Percentiles rank a stretch among this genome's conserved stretches.
These are phyloP conservation scores for Fusarium sp. DNA, from an alignment of 2,329 filamentous ascomycete species.

Conservation along the genomic window DNA sequence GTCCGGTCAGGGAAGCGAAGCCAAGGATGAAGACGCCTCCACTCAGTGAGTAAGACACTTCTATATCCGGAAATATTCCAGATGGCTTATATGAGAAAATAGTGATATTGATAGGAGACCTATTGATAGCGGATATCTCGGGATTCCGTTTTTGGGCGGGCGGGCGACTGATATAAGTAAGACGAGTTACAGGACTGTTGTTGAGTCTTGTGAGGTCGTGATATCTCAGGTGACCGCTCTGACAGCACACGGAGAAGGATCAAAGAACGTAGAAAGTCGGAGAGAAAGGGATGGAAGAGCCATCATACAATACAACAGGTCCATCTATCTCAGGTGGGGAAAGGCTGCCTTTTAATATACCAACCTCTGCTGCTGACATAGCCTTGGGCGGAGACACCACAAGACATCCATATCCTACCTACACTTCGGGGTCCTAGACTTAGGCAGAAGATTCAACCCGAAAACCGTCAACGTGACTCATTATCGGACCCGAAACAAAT, in stretches of 20 bases:
- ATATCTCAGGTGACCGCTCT: slow-evolving; percentile 41
- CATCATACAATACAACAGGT: slow-evolving; percentile 30
- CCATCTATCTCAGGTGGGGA: slow-evolving; percentile 16
- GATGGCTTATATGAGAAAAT: slow-evolving; percentile 34
- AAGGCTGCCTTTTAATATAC: slow-evolving; percentile 31
- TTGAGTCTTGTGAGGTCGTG: slow-evolving; percentile 22
- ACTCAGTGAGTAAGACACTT: slow-evolving; percentile 12
- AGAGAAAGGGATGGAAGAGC: slow-evolving; percentile 20
- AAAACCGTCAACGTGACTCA: slow-evolving; percentile 40
- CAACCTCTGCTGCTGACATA: slow-evolving; percentile 23
- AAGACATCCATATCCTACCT: slow-evolving; percentile 14
- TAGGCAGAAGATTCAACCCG: slow-evolving; percentile 31
- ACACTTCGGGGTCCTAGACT: slow-evolving; percentile 19
- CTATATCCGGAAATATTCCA: slow-evolving; percentile 34
- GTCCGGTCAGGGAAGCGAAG: not conserved
- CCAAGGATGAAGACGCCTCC: slow-evolving; percentile 12
- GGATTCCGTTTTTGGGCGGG: slow-evolving; percentile 16
- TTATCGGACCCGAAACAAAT: slow-evolving; percentile 23
- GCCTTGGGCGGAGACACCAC: slow-evolving; percentile 16
- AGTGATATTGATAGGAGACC: slow-evolving; percentile 7
- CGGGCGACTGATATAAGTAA: slow-evolving; percentile 21
- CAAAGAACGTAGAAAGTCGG: slow-evolving; percentile 20
- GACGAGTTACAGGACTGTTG: slow-evolving; percentile 33
- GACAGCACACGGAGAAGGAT: slow-evolving; percentile 5
- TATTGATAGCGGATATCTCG: slow-evolving; percentile 24